Evolutionary conservation across 805 yeast species (phyloP), one percentile per base, ranked within the genome.

Genomic region (Teunomyces gatunensis): DNA sequence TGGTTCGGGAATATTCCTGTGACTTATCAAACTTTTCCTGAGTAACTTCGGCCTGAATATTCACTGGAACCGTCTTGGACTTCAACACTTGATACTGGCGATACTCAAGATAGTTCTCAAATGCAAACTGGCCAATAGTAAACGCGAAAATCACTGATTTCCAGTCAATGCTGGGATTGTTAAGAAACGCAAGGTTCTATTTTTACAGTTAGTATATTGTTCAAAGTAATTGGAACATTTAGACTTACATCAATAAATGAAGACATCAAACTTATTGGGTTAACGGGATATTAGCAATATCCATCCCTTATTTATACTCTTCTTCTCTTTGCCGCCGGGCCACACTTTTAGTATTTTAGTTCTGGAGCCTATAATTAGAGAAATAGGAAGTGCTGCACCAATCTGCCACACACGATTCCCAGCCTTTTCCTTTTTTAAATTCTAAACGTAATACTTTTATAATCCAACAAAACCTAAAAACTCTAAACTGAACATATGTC

Each of bases 141-240:
- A 89, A 82, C 1, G 90, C 87, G 39, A 87, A 63, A 42, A 92
- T 80, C 37, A 91, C 71, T 9, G 75, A 58, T 61, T 89, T 89
- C 97, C 97, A 94, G 51, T 89, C 79, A 58, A 89, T 79, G 11
- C 76, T 74, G 3, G 94, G 84, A 42, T 68, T 71, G 61, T 89
- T 96, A 49, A 85, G 69, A 27, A 78, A 65, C 3, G 75, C 59
- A 50, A 83, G 78, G 7, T 82, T 51, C 76, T 71, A 36, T 3
- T 9, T 25, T 25, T 9, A 11, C 11, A 37, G 11, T 25, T 25
- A 25, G 27, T 25, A 25, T 25, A 7, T 25, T 6, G 27, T 6
- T 7, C 27, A 7, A 7, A 25, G 2, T 9, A 25, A 9, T 9
- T 5, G 25, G 11, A 6, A 25, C 11, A 25, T 25, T 25, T 1